Conservation (phyloP, 768 basidiomycete genomes). For the Boletales sp. region DNA sequence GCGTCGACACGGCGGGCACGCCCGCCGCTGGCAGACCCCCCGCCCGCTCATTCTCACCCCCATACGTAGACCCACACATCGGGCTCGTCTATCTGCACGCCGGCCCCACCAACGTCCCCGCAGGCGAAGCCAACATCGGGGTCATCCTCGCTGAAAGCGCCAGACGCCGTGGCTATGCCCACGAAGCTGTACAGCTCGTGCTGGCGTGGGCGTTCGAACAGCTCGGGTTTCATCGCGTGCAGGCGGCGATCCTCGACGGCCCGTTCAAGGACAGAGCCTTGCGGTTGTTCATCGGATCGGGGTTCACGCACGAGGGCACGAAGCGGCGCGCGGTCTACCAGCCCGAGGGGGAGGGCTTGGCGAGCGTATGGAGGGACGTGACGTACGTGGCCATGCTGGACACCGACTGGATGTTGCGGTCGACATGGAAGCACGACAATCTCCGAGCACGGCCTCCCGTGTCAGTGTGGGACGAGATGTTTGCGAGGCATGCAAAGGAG, state of each 20-base stretch:
- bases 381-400: conserved; percentile 59
- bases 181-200: conserved; percentile 42
- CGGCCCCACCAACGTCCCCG: conserved; percentile 13
- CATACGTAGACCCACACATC: background rate
- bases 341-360: conserved; percentile 34
- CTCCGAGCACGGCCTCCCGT: conserved; percentile 25
- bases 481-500: conserved; percentile 55
- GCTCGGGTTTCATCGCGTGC: conserved; percentile 32
- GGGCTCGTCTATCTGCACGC: conserved; percentile 30
- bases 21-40: background rate
- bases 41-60: background rate
- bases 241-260: conserved; percentile 43
- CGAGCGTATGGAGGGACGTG: conserved; percentile 53
- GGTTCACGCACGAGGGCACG: conserved; percentile 63
- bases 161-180: conserved; percentile 43
- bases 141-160: conserved; percentile 41
- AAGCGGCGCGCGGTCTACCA: conserved; percentile 53
- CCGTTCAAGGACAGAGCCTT: conserved; percentile 41
- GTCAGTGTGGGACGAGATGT: conserved; percentile 61
- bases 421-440: conserved; percentile 15
- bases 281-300: conserved; percentile 45
- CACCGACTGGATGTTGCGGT: conserved; percentile 52
- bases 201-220: conserved; percentile 44
- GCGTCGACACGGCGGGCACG: too few relatives aligned
- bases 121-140: conserved; percentile 54